These are phyloP conservation scores for Chaetomium sp. DNA, from an alignment of 2,329 filamentous ascomycete genomes.

Conservation along the genomic window DNA sequence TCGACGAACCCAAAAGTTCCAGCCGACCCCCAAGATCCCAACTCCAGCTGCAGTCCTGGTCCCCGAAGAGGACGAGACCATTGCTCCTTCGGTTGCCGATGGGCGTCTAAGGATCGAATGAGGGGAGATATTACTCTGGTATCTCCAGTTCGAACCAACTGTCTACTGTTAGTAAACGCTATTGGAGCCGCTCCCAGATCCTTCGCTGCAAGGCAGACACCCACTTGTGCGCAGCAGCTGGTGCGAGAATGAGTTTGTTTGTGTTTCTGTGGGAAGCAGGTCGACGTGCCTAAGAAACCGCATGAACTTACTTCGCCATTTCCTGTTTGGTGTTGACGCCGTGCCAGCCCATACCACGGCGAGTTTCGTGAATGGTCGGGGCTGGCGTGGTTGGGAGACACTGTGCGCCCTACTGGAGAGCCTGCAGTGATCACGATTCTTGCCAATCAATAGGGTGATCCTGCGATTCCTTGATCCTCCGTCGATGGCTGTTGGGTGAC, in stretches of 20 bases:
- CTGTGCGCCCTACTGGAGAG: neutral
- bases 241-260: neutral
- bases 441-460: neutral
- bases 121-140: neutral
- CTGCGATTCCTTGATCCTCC: neutral
- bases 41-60: neutral
- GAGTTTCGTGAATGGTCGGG: neutral
- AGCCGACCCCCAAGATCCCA: too few species aligned
- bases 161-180: neutral
- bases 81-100: constrained; percentile 7
- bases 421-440: neutral
- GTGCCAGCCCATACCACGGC: neutral
- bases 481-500: neutral
- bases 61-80: neutral
- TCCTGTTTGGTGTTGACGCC: neutral
- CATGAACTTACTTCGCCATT: neutral
- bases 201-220: neutral
- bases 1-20: neutral
- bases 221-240: neutral
- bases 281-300: neutral
- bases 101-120: constrained; percentile 4
- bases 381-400: neutral
- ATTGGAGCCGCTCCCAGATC: neutral
- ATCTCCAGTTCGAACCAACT: neutral
- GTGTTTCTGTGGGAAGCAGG: neutral